Conservation (phyloP, 2,329 filamentous ascomycete genomes). For the Nemania serpens region DNA sequence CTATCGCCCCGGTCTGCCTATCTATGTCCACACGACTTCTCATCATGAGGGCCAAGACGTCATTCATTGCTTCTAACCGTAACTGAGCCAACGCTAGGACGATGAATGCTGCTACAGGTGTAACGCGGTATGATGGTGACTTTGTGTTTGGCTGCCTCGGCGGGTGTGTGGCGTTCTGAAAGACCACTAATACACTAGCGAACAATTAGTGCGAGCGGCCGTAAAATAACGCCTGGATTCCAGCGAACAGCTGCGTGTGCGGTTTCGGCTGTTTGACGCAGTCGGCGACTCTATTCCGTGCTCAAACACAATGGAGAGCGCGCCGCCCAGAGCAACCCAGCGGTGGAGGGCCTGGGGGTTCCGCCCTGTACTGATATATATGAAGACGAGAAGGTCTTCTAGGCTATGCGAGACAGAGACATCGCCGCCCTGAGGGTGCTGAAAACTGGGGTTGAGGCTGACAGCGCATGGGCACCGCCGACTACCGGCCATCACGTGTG, state of each 20-base stretch:
- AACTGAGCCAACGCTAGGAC: neutral
- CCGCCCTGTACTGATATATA: neutral
- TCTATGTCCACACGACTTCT: neutral
- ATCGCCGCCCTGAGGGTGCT: neutral
- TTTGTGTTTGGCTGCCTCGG: neutral
- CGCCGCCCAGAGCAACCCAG: neutral
- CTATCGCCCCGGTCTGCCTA: too few relatives aligned
- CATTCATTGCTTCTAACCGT: neutral
- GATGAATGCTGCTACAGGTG: neutral
- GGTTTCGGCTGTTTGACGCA: constrained; percentile 8
- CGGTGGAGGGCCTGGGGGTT: neutral
- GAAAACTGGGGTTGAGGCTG: neutral
- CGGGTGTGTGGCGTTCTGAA: neutral
- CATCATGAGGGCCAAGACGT: neutral
- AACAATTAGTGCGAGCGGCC: constrained; percentile 7
- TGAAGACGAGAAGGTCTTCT: neutral
- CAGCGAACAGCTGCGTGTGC: constrained; percentile 2
- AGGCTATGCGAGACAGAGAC: neutral
- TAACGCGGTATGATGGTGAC: neutral
- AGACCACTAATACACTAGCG: neutral
- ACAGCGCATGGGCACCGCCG: constrained; percentile 9
- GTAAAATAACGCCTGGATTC: neutral
- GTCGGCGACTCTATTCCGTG: neutral
- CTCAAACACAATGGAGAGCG: neutral
- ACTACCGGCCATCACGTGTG: constrained; percentile 18